Conservation (phyloP, 805 yeast genomes). For the Saccharomyces mikatae region DNA sequence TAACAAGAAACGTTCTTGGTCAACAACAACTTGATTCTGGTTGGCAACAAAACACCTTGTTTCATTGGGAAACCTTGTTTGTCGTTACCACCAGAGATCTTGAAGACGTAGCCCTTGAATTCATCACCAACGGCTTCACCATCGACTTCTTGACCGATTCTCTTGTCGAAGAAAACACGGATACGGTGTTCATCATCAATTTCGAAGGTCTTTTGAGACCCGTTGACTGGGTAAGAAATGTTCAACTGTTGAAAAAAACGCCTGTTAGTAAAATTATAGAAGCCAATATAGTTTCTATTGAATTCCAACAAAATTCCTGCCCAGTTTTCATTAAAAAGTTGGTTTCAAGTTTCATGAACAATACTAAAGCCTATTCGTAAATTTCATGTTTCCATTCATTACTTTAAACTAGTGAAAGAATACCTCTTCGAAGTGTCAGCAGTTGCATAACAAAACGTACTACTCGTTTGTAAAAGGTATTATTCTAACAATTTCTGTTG, state of each 20-base stretch:
- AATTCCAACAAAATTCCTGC: not conserved
- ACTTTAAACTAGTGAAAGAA: not conserved
- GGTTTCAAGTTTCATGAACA: not conserved
- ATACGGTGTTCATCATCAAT: slow-evolving; percentile 98
- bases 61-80: slow-evolving; percentile 99
- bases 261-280: slow-evolving; percentile 13
- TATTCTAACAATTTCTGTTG: not conserved
- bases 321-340: not conserved
- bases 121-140: slow-evolving; percentile 98
- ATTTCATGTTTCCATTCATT: not conserved
- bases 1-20: slow-evolving; percentile 94
- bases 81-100: slow-evolving; percentile 99
- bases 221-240: slow-evolving; percentile 99
- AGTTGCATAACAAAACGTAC: not conserved
- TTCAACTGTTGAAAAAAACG: slow-evolving; percentile 55
- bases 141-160: slow-evolving; percentile 99
- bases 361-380: not conserved
- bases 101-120: slow-evolving; percentile 98
- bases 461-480: not conserved
- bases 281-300: not conserved
- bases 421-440: not conserved
- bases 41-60: slow-evolving; percentile 99
- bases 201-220: slow-evolving; percentile 96
- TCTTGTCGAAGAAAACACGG: slow-evolving; percentile 97
- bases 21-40: slow-evolving; percentile 95